These are phyloP conservation scores for Pichia occidentalis DNA, from an alignment of 805 yeast species.

Conservation along the genomic window DNA sequence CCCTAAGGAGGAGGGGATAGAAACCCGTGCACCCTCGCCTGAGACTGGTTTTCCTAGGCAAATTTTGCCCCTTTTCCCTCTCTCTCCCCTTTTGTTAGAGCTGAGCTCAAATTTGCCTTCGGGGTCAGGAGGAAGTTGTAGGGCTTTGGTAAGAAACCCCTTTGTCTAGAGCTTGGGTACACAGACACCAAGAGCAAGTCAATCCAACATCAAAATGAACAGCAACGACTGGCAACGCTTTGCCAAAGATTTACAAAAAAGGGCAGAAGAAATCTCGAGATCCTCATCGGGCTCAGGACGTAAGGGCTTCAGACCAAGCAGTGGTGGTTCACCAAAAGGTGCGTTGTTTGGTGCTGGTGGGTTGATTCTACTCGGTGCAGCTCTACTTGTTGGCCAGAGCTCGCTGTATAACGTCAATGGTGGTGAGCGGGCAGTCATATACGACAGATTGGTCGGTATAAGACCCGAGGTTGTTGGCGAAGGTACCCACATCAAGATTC, in stretches of 20 bases:
- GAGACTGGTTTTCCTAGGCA: too few relatives aligned
- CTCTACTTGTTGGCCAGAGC: slow-evolving; percentile 45
- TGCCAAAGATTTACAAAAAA: slow-evolving; percentile 44
- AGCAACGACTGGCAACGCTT: slow-evolving; percentile 45
- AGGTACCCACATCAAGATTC: slow-evolving; percentile 92
- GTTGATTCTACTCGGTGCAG: slow-evolving; percentile 50
- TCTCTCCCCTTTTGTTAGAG: too few relatives aligned
- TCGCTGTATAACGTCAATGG: slow-evolving; percentile 88
- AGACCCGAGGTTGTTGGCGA: slow-evolving; percentile 77
- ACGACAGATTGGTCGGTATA: slow-evolving; percentile 82
- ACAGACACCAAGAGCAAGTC: neutral
- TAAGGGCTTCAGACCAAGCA: slow-evolving; percentile 9
- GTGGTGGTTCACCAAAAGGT: slow-evolving; percentile 39
- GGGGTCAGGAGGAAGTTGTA: too few relatives aligned
- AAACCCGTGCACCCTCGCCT: too few relatives aligned
- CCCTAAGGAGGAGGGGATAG: too few relatives aligned
- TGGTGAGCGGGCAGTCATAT: slow-evolving; percentile 96
- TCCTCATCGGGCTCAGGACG: slow-evolving; percentile 25
- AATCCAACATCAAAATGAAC: slow-evolving; percentile 21
- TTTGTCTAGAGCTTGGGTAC: too few relatives aligned
- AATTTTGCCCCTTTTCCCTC: too few relatives aligned
- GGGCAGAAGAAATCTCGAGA: slow-evolving; percentile 36
- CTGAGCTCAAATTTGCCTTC: too few relatives aligned
- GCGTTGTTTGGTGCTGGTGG: slow-evolving; percentile 62
- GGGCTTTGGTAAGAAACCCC: too few relatives aligned